phyloP scores from a whole-genome alignment of 176 grass and related monocot species.

The Oryza rufipogon region DNA sequence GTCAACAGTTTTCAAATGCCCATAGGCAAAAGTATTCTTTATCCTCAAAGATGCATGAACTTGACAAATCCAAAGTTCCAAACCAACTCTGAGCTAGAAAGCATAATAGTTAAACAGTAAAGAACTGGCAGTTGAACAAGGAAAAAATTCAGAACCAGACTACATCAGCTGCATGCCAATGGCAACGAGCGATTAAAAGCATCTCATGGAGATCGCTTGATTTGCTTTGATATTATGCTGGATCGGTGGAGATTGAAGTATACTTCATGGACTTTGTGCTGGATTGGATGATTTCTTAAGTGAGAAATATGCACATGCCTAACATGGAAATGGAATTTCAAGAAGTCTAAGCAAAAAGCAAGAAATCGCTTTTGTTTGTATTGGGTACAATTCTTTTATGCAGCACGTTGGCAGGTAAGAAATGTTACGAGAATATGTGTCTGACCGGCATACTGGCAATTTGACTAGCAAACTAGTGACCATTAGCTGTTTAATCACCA shows the following conservation, averaged over 20 bases:
- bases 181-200: not conserved
- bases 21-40: too few species aligned
- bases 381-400: too few species aligned
- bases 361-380: not conserved
- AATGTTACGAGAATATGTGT: not conserved
- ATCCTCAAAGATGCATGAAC: too few species aligned
- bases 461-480: not conserved
- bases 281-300: not conserved
- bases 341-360: not conserved
- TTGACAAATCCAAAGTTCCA: not conserved
- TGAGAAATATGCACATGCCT: not conserved
- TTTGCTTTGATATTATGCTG: not conserved
- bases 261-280: not conserved
- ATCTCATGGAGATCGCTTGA: not conserved
- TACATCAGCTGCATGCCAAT: not conserved
- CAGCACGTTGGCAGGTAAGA: too few species aligned
- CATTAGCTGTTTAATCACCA: not conserved
- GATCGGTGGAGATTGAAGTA: not conserved
- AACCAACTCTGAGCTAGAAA: not conserved
- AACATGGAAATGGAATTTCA: not conserved
- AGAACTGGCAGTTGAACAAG: not conserved
- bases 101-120: not conserved
- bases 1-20: too few species aligned
- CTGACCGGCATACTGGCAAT: not conserved
- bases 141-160: not conserved